Base-by-base conservation (phyloP, 2,329 filamentous ascomycete species). In the Lachnellula arida region DNA sequence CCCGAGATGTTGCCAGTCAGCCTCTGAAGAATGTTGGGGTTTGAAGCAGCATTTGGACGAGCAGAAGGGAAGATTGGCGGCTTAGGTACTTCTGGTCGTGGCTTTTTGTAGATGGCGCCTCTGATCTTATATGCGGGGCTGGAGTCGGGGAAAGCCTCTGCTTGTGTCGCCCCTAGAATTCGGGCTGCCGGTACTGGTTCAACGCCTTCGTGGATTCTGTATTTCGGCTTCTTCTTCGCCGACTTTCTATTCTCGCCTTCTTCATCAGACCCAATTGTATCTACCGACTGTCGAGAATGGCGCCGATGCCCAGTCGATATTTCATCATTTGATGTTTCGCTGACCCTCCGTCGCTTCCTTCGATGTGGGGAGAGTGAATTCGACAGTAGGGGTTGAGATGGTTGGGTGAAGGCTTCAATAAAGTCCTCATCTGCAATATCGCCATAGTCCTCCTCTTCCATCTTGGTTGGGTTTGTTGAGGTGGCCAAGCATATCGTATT, bases 391-490 rank as follows among this genome's bases (percentile, higher is more conserved):
- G 46, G 55, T 60, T 65, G 61, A 2, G 64, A 65, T 8, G 64
- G 50, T 60, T 85, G 79, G 39, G 80, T 83, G 22, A 84, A 76
- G 6, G 79, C 85, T 37, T 79, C 73, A 46, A 88, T 75, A 56
- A 89, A 73, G 61, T 87, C 85, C 64, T 86, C 85, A 58, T 89
- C 86, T 51, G 81, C 78, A 51, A 87, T 78, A 60, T 84, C 83
- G 56, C 83, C 83, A 65, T 83, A 87, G 46, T 86, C 82, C 61
- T 87, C 82, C 57, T 74, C 77, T 57, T 81, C 65, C 52, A 57
- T 63, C 32, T 49, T 46, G 46, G 14, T 12, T 40, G 37, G 19
- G 23, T 25, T 15, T 5, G 14, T 23, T 12, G 22, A 44, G 19
- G 14, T 47, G 44, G 44, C 23, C 12, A 22, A 15, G 44, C 44